Evolutionary conservation across 1,139 yeast genomes (phyloP).

Genomic region (Ogataea hybrid): DNA sequence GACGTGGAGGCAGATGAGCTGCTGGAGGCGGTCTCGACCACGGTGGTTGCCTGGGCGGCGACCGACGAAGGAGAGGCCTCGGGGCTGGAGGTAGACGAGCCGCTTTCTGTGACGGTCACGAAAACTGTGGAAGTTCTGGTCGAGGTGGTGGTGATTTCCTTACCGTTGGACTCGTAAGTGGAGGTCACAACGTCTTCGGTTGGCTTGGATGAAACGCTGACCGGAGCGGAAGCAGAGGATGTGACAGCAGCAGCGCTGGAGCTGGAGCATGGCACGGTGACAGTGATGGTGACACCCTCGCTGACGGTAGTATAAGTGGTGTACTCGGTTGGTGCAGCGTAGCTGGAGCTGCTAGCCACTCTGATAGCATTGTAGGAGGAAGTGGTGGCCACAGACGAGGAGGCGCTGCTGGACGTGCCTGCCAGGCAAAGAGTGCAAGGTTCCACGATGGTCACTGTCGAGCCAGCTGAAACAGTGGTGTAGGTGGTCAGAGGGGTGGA

Average conservation of each 20-base stretch:
- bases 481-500: conserved; percentile 16
- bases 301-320: conserved; percentile 15
- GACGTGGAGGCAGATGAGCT: conserved; percentile 14
- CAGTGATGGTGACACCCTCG: conserved; percentile 16
- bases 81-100: conserved; percentile 1
- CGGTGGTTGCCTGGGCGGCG: conserved; percentile 8
- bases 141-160: conserved; percentile 28
- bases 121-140: conserved; percentile 30
- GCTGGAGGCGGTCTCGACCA: neutral
- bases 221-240: conserved; percentile 6
- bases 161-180: conserved; percentile 18
- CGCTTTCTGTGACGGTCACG: conserved; percentile 21
- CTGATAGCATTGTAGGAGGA: conserved; percentile 6
- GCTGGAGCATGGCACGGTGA: conserved; percentile 14
- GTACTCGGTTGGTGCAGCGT: conserved; percentile 4
- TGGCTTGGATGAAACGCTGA: conserved; percentile 7
- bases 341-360: neutral
- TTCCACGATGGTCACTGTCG: conserved; percentile 15
- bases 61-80: conserved; percentile 8
- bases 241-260: conserved; percentile 6
- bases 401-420: neutral
- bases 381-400: neutral
- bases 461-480: conserved; percentile 16
- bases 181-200: conserved; percentile 15
- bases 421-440: conserved; percentile 9